phyloP scores from a whole-genome alignment of 208 protist genomes.

The Acanthamoeba healyi region DNA sequence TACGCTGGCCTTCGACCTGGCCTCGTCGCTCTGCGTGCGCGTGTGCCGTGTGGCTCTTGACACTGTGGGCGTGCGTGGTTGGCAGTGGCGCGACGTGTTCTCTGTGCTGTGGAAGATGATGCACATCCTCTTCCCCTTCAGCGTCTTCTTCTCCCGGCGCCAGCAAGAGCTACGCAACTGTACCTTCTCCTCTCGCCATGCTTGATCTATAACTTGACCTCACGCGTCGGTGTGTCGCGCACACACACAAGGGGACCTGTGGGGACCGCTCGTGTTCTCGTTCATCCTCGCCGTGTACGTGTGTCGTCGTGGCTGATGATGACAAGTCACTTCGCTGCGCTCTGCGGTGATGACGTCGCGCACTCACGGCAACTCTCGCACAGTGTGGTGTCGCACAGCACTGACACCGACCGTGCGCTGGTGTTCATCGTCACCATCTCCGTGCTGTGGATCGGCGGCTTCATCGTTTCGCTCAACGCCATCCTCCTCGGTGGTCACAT shows the following conservation, averaged over 20 bases:
- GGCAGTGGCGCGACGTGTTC: constrained; percentile 75
- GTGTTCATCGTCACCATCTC: constrained; percentile 81
- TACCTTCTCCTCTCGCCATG: background rate
- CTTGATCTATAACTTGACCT: background rate
- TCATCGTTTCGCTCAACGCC: constrained; percentile 82
- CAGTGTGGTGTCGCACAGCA: background rate
- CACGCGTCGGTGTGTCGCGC: background rate
- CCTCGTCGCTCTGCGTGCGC: background rate
- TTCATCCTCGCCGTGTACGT: constrained; percentile 76
- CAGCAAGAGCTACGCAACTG: constrained; percentile 79
- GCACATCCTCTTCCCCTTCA: constrained; percentile 74
- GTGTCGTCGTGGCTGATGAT: too few species aligned
- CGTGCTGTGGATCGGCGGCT: constrained; percentile 81
- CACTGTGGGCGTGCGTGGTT: background rate
- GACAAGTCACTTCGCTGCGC: background rate
- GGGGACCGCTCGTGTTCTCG: constrained; percentile 80
- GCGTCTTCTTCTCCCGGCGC: background rate
- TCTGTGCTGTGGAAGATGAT: constrained; percentile 74
- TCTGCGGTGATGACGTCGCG: background rate
- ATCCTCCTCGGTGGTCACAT: constrained; percentile 83
- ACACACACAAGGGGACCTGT: constrained; percentile 78
- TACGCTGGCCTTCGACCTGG: background rate
- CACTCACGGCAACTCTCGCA: background rate
- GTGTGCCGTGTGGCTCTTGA: too few species aligned
- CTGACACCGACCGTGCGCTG: background rate